Conservation (phyloP, 495 filamentous ascomycete genomes). For the Penicillium herquei region DNA sequence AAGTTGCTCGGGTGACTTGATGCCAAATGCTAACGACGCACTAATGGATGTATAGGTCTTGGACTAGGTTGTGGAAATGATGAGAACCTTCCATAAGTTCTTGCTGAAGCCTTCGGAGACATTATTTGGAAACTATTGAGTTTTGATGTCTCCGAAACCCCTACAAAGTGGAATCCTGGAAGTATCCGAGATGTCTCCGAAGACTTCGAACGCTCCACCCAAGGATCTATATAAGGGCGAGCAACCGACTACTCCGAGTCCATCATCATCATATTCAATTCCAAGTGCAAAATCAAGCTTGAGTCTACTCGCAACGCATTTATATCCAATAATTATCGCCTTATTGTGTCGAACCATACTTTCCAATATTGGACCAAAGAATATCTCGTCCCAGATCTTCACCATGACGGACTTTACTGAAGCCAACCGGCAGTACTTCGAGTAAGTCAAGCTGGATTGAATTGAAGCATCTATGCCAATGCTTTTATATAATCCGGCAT, state of each 20-base stretch:
- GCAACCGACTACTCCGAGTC: neutral
- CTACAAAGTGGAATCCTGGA: neutral
- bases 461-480: neutral
- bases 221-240: neutral
- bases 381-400: neutral
- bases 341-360: no score
- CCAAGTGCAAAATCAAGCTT: no score
- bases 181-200: constrained; percentile 32
- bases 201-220: neutral
- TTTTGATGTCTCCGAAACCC: constrained; percentile 10
- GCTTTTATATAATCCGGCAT: no score
- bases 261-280: neutral
- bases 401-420: constrained; percentile 46
- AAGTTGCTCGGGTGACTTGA: neutral
- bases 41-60: neutral
- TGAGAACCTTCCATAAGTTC: neutral
- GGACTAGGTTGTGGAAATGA: neutral
- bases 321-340: neutral
- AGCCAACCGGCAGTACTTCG: constrained; percentile 52
- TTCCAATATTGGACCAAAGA: neutral
- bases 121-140: neutral
- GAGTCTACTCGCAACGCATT: neutral
- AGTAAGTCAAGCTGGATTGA: constrained; percentile 33
- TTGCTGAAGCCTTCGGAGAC: neutral
- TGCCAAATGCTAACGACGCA: neutral